Evolutionary conservation across 2,329 filamentous ascomycete species (phyloP).

Genomic region (Penicillium sp.): DNA sequence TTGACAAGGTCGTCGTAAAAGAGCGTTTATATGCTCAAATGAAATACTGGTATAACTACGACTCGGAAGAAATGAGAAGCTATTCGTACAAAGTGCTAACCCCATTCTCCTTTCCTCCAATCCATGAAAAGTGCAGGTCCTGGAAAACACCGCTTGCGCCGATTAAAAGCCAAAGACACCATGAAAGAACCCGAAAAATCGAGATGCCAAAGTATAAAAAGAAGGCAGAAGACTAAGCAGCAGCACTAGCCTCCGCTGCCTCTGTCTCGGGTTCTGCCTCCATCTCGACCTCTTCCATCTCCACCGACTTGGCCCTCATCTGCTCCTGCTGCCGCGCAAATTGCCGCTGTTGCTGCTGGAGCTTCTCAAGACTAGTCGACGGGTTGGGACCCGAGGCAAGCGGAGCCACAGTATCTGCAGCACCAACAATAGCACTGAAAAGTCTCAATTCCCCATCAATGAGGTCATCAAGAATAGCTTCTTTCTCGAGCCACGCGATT

Average conservation of each 20-base stretch:
- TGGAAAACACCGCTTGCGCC: constrained; percentile 4
- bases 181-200: not conserved
- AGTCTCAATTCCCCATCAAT: constrained; percentile 43
- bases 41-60: not conserved
- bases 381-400: constrained; percentile 7
- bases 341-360: constrained; percentile 24
- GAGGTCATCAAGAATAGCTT: constrained; percentile 45
- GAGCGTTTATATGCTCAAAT: not conserved
- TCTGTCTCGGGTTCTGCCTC: not conserved
- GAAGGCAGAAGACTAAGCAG: constrained; percentile 6
- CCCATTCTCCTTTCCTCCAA: constrained; percentile 9
- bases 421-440: constrained; percentile 31
- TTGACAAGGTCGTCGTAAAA: constrained; percentile 13
- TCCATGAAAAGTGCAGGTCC: not conserved
- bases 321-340: constrained; percentile 24
- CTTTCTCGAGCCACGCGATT: constrained; percentile 44
- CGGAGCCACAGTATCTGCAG: constrained; percentile 6
- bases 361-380: constrained; percentile 23
- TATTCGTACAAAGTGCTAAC: constrained; percentile 18
- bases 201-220: not conserved
- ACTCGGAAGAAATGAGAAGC: not conserved
- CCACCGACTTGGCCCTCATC: not conserved
- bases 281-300: not conserved
- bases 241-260: not conserved
- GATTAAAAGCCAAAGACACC: not conserved